A percentile compares a stretch with the other conserved stretches of the same genome.
phyloP scores from a whole-genome alignment of 345 rosid species.

The Gossypium longicalyx region DNA sequence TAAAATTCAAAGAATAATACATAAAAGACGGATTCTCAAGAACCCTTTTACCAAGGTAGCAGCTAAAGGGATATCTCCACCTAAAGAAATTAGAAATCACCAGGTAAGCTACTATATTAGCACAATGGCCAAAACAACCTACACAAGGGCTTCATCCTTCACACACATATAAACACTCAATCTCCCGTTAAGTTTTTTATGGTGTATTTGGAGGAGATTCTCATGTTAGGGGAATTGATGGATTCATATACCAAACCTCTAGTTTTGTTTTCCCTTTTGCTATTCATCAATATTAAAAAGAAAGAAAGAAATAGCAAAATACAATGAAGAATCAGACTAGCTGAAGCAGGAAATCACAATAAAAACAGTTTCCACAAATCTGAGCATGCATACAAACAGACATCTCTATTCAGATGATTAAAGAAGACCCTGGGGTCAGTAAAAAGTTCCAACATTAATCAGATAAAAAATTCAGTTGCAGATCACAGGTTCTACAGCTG shows the following conservation, averaged over 20 bases:
- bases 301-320: too few species aligned
- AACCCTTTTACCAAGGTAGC: neutral
- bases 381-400: neutral
- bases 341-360: neutral
- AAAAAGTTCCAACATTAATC: neutral
- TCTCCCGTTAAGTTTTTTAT: neutral
- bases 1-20: constrained; percentile 14
- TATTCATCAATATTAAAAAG: neutral
- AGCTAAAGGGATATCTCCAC: constrained; percentile 9
- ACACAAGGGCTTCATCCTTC: neutral
- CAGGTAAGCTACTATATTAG: neutral
- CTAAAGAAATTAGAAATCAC: constrained; percentile 3
- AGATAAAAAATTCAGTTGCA: neutral
- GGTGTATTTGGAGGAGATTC: neutral
- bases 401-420: neutral
- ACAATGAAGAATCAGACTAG: neutral
- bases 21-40: neutral
- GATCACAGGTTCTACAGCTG: neutral
- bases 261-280: neutral
- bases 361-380: neutral
- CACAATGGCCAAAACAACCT: neutral
- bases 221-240: neutral
- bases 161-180: neutral
- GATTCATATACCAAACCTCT: neutral
- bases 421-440: neutral